Evolutionary conservation across 768 basidiomycete genomes (phyloP).

Genomic region (Lyophyllum semitale): DNA sequence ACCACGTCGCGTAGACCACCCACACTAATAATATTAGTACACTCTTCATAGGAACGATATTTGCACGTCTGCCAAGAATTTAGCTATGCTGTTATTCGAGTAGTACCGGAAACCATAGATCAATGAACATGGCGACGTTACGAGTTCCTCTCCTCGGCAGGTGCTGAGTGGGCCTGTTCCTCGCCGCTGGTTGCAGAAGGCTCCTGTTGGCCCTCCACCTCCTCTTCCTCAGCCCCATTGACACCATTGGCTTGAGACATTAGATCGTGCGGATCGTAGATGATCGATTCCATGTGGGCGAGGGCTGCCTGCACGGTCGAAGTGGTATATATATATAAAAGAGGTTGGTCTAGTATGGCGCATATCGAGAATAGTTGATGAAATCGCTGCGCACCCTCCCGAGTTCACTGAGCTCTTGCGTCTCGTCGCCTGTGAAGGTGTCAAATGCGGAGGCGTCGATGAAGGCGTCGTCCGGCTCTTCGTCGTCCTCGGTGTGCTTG

Average conservation of each 20-base stretch:
- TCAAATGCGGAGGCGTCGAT: constrained; percentile 55
- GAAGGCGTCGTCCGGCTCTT: constrained; percentile 59
- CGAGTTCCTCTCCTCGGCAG: no score
- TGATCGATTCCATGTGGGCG: constrained; percentile 81
- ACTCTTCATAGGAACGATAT: no score
- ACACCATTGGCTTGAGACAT: background rate
- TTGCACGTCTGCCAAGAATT: no score
- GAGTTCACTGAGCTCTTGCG: constrained; percentile 79
- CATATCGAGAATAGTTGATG: constrained; percentile 71
- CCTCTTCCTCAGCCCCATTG: constrained; percentile 5
- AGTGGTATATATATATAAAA: background rate
- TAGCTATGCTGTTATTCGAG: no score
- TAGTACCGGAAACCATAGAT: no score
- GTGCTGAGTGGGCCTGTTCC: background rate
- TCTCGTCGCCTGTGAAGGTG: constrained; percentile 56
- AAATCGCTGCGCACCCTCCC: constrained; percentile 95
- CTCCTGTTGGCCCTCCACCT: background rate
- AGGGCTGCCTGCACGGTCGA: constrained; percentile 66
- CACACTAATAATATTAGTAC: no score
- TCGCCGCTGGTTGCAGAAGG: background rate
- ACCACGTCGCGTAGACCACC: no score
- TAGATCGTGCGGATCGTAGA: constrained; percentile 51
- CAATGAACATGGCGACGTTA: no score
- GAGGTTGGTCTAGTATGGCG: constrained; percentile 75
- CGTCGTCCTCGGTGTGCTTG: constrained; percentile 38